Evolutionary conservation across 345 rosid genomes (phyloP), one percentile per base, ranked within the genome.

Genomic region (Euphorbia lathyris): DNA sequence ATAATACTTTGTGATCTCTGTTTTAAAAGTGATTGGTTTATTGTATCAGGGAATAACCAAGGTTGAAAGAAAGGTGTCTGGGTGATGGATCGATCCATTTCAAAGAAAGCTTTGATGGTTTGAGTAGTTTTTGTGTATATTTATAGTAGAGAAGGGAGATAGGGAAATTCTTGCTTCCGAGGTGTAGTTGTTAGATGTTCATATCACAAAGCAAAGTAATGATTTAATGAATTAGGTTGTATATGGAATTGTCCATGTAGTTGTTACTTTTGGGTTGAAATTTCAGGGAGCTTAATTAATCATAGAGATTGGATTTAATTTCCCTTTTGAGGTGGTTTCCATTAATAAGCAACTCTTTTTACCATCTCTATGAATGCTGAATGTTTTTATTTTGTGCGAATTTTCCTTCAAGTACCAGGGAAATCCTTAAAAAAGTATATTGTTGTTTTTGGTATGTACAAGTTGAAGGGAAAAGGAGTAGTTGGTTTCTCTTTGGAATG

Each of bases 31-130:
- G 57, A 84, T 53, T 63, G 72, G 38, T 58, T 77, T 34, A 63
- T 45, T 69, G 42, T 65, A 62, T 74, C 95, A 90, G 97, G 93
- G 86, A 85, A 76, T 78, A 74, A 77, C 72, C 78, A 73, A 72
- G 81, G 83, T 72, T 81, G 80, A 82, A 76, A 23, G 80, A 82
- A 76, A 23, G 66, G 75, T 66, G 43, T 55, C 3, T 20, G 65
- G 74, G 66, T n/a, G n/a, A 32, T 29, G 8, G 29, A 2, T 36
- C 53, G 48, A 68, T 77, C 68, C 50, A 17, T 61, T 66, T 47
- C 22, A 48, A 59, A 72, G 70, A 66, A 32, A 67, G 70, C 66
- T 45, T 22, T 11, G 59, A 68, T 48, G 69, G 61, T 42, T 30
- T 34, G 47, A 72, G 50, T 85, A 79, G 81, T 58, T 73, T 75